Conservation (phyloP, 768 basidiomycete genomes). For the Gloeopeniophorella convolvens region DNA sequence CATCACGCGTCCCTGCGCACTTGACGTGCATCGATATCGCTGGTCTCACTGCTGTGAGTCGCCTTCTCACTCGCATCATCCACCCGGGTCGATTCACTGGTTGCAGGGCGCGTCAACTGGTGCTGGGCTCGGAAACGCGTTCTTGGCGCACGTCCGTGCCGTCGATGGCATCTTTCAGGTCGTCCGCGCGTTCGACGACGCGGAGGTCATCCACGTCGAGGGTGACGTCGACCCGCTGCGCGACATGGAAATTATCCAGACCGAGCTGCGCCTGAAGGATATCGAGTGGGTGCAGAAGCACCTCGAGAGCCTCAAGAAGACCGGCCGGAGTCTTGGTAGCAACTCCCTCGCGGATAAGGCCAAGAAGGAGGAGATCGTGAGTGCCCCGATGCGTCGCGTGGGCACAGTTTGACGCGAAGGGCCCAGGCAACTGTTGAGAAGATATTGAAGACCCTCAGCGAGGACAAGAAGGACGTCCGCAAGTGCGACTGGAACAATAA, state of each 20-base stretch:
- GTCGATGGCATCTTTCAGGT: conserved; percentile 99
- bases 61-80: not conserved
- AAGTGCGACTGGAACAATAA: conserved; percentile 95
- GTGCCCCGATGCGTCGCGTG: conserved; percentile 24
- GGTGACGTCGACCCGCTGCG: conserved; percentile 94
- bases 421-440: conserved; percentile 78
- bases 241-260: conserved; percentile 97
- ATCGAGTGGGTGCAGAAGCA: conserved; percentile 98
- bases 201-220: conserved; percentile 99
- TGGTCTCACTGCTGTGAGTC: conserved; percentile 82
- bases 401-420: not conserved
- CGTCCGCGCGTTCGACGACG: conserved; percentile 95
- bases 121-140: conserved; percentile 95
- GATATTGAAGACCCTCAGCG: conserved; percentile 68
- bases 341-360: conserved; percentile 87
- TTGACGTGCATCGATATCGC: conserved; percentile 99
- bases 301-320: conserved; percentile 71
- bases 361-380: conserved; percentile 90
- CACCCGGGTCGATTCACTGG: conserved; percentile 10
- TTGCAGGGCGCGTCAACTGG: conserved; percentile 90
- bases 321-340: conserved; percentile 63
- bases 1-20: conserved; percentile 82
- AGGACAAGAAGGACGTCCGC: conserved; percentile 83
- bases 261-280: conserved; percentile 91
- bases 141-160: conserved; percentile 94